Evolutionary conservation across 1,284 basidiomycete species (phyloP), one percentile per base, ranked within the genome.

Genomic region (Hemileia vastatrix): DNA sequence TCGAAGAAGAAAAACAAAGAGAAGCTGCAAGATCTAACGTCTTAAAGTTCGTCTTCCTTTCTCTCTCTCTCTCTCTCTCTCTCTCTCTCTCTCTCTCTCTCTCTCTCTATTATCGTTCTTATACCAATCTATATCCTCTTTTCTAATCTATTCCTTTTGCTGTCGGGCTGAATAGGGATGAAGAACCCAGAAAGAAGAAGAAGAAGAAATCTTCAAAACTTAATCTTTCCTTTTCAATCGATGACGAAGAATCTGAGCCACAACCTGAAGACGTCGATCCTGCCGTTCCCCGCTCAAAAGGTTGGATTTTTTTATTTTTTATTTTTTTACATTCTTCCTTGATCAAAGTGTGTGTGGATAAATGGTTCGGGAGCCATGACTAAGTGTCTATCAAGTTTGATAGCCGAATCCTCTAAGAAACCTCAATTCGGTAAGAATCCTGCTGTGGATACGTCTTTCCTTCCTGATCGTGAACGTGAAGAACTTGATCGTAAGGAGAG

Each of bases 401-500:
- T 44, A 9, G 65, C 65, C 51, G 57, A 54, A 31, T 61, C 72
- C 4, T 66, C 78, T 6, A 93, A 92, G 77, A 84, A 85, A 59
- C 78, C 82, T 65, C 91, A 88, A 75, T 83, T 90, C 50, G 83
- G 87, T 72, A 98, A 98, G 80, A 97, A 98, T 70, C 95, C 95
- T 0, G 81, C 85, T 55, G 94, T 97, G 40, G 95, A 98, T 74
- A 99, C 95, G 0, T 96, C 93, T 1, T 99, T 99, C 79, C 81
- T 99, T 6, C 95, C 95, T 0, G 95, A 99, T 76, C 83, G 95
- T 27, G 90, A 94, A 32, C 85, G 95, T 6, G 95, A 99, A 73
- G 91, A 94, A 71, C 82, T 83, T 3, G 94, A 99, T 74, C 83
- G 91, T 5, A 82, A 83, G 52, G 86, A 92, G 75, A 81, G 95